A percentile compares a stretch with the other conserved stretches of the same genome.
These are phyloP conservation scores for Lactarius hatsudake DNA, from an alignment of 768 basidiomycete species.

Conservation along the genomic window DNA sequence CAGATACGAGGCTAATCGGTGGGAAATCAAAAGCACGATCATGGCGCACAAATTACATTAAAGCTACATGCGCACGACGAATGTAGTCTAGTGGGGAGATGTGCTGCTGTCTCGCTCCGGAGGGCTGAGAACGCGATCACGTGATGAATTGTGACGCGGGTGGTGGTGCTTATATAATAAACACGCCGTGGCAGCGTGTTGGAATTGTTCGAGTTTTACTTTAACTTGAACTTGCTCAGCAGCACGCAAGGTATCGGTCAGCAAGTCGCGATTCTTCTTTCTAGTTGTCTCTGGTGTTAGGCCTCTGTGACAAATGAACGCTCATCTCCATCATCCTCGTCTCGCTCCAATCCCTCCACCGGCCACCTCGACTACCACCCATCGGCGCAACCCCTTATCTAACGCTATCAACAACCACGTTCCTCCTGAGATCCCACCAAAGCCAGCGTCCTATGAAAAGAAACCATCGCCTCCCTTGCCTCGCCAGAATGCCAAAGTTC, in stretches of 20 bases:
- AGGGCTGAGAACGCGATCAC: neutral
- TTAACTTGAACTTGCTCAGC: neutral
- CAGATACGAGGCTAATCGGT: neutral
- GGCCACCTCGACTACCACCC: slow-evolving; percentile 16
- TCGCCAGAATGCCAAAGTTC: slow-evolving; percentile 78
- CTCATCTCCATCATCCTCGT: slow-evolving; percentile 19
- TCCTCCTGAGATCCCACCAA: slow-evolving; percentile 17
- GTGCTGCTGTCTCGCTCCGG: too few species aligned
- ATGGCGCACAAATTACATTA: too few species aligned
- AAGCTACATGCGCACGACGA: too few species aligned
- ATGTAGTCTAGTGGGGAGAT: too few species aligned
- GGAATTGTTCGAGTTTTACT: too few species aligned
- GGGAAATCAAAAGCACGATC: too few species aligned
- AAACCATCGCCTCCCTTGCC: slow-evolving; percentile 63
- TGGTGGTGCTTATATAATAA: neutral
- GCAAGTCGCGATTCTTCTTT: neutral
- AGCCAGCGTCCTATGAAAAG: slow-evolving; percentile 16
- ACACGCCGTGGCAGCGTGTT: neutral
- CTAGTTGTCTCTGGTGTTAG: slow-evolving; percentile 27
- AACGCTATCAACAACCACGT: slow-evolving; percentile 25
- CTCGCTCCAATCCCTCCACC: slow-evolving; percentile 25
- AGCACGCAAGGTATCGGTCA: slow-evolving; percentile 1
- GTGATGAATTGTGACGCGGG: neutral
- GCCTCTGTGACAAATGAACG: slow-evolving; percentile 18
- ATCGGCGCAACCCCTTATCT: slow-evolving; percentile 27